Percentiles rank a stretch among this genome's conserved stretches.
These are phyloP conservation scores for Zanthoxylum bungeanum DNA, from an alignment of 345 rosid species.

Conservation along the genomic window DNA sequence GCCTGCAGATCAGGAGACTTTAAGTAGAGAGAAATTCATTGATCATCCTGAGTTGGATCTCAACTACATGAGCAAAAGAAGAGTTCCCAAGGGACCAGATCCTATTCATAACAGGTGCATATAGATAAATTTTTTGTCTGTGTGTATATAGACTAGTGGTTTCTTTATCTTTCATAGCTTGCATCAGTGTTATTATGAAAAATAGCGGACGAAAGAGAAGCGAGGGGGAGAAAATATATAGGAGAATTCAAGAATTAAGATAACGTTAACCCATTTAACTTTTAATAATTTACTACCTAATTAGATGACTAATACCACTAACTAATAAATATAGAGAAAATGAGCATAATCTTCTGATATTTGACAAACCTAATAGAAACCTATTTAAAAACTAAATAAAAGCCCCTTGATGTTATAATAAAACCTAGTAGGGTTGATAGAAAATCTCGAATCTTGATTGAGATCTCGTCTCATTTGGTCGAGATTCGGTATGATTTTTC, in stretches of 20 bases:
- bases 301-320: no score
- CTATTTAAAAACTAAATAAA: no score
- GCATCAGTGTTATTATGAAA: neutral
- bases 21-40: conserved; percentile 25
- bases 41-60: conserved; percentile 35
- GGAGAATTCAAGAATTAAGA: neutral
- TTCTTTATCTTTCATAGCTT: neutral
- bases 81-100: conserved; percentile 93
- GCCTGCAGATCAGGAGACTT: conserved; percentile 13
- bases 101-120: conserved; percentile 94
- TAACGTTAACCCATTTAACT: neutral
- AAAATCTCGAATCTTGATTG: no score
- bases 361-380: no score
- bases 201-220: neutral
- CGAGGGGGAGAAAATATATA: neutral
- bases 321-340: no score
- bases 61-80: conserved; percentile 69
- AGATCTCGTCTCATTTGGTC: no score
- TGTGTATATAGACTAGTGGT: no score
- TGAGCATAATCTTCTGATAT: no score
- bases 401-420: no score
- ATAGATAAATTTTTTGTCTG: no score
- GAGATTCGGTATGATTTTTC: no score
- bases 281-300: neutral
- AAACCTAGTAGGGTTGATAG: no score